Base-by-base conservation (phyloP, 2,329 filamentous ascomycete species). In the Parastagonospora nodorum region DNA sequence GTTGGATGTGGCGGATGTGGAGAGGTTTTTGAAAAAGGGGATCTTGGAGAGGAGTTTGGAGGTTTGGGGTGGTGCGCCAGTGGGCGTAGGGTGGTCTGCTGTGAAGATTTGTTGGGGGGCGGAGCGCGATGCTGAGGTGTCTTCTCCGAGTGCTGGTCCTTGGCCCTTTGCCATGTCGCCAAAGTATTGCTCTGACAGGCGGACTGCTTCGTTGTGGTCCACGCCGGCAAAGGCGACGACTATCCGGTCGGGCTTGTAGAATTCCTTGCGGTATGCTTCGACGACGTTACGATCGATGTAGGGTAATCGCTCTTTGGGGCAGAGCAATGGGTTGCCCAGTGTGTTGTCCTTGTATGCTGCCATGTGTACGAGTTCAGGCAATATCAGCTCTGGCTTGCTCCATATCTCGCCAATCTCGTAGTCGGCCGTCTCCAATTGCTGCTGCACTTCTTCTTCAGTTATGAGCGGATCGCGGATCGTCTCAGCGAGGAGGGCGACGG, bases 391-490 rank as follows among this genome's bases (percentile, higher is more conserved):
- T 0, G 94, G 92, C 80, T 96, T 97, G 64, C 88, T 88, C 94
- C 94, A 99, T 49, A 99, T 97, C 79, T 97, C 94, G 19, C 86
- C 86, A 72, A 99, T 94, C 77, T 99, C 94, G 71, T 97, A 99
- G 45, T 92, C 86, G 8, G 93, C 94, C 6, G 93, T 97, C 70
- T 89, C 86, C 16, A 99, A 80, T 77, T 99, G 94, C 72, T 92
- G 86, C 15, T 82, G 77, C 0, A 99, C 89, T 75, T 99, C 94
- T 15, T 90, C 85, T 24, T 95, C 88, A 8, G 90, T 95, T 60
- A 97, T 88, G 48, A 82, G 75, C 5, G 94, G 91, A 60, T 95
- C 84, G 51, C 91, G 88, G 56, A 99, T 95, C 29, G 94, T 97
- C 74, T 99, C 94, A 51, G 94, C 93, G 35, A 99, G 84, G 14